These are phyloP conservation scores for Eremochloa ophiuroides DNA, from an alignment of 176 grass and related monocot genomes.

Conservation along the genomic window DNA sequence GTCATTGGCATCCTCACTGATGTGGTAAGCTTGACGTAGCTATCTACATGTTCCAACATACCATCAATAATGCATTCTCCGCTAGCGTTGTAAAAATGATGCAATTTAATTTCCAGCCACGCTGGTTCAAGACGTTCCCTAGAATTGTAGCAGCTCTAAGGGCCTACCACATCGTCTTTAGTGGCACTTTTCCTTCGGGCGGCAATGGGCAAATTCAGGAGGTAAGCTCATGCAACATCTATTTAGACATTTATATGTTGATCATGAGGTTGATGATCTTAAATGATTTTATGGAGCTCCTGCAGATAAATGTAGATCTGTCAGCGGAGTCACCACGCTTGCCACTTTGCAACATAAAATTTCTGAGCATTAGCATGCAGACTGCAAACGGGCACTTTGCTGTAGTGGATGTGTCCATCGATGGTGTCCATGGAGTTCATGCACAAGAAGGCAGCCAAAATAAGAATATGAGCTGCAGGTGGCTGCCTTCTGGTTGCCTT, in stretches of 20 bases:
- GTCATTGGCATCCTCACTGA: neutral
- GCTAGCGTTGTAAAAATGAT: neutral
- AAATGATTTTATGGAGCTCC: neutral
- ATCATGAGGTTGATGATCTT: neutral
- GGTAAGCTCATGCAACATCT: neutral
- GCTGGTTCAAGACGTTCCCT: constrained; percentile 12
- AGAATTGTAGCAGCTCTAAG: neutral
- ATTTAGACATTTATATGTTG: neutral
- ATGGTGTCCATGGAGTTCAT: neutral
- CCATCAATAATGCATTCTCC: neutral
- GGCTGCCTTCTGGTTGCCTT: constrained; percentile 41
- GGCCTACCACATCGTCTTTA: neutral
- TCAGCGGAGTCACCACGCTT: constrained; percentile 45
- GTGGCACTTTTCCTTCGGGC: neutral
- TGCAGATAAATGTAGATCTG: constrained; percentile 60
- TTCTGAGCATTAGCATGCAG: constrained; percentile 44
- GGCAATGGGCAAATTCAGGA: neutral
- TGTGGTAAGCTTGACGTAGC: neutral
- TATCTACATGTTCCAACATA: neutral
- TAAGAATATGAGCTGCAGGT: too few species aligned
- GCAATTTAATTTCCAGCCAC: neutral
- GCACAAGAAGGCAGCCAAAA: neutral
- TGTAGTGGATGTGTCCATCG: constrained; percentile 60
- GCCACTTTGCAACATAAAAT: constrained; percentile 30
- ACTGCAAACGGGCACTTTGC: constrained; percentile 19